Evolutionary conservation across 1,284 basidiomycete species (phyloP).

Genomic region (Schizophyllum commune): DNA sequence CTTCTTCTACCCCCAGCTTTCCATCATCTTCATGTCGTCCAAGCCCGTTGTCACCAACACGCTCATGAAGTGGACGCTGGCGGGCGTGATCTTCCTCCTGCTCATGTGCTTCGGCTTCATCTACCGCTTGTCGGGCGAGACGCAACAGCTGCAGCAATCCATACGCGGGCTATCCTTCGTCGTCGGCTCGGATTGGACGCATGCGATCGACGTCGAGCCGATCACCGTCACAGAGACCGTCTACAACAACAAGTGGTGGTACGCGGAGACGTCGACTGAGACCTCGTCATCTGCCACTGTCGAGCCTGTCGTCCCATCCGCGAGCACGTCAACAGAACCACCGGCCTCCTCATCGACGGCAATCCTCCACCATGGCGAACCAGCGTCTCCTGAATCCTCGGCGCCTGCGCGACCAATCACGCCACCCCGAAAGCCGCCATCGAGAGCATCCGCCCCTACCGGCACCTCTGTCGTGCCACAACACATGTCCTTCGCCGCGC

Average conservation of each 20-base stretch:
- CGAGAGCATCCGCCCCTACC: slow-evolving; percentile 11
- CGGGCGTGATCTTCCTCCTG: slow-evolving; percentile 12
- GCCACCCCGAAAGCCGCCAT: neutral
- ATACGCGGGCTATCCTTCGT: slow-evolving; percentile 23
- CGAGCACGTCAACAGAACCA: slow-evolving; percentile 3
- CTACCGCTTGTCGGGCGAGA: slow-evolving; percentile 29
- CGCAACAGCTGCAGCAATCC: slow-evolving; percentile 27
- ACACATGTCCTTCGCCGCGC: slow-evolving; percentile 5
- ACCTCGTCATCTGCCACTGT: slow-evolving; percentile 3
- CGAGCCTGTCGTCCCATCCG: slow-evolving; percentile 5
- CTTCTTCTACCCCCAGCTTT: slow-evolving; percentile 48
- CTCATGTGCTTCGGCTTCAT: slow-evolving; percentile 26
- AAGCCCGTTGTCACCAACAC: slow-evolving; percentile 6
- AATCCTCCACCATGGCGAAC: slow-evolving; percentile 11
- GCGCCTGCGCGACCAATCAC: neutral
- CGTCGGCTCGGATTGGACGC: slow-evolving; percentile 17
- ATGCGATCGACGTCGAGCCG: slow-evolving; percentile 15
- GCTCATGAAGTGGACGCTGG: neutral
- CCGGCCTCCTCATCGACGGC: neutral
- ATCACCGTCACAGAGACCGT: slow-evolving; percentile 33
- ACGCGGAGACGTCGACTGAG: slow-evolving; percentile 15
- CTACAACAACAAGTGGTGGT: slow-evolving; percentile 14
- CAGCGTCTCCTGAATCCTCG: slow-evolving; percentile 3
- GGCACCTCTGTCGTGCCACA: slow-evolving; percentile 9
- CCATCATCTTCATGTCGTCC: slow-evolving; percentile 25